Evolutionary conservation across 257 asterid genomes (phyloP).

Genomic region (Capsicum pubescens): DNA sequence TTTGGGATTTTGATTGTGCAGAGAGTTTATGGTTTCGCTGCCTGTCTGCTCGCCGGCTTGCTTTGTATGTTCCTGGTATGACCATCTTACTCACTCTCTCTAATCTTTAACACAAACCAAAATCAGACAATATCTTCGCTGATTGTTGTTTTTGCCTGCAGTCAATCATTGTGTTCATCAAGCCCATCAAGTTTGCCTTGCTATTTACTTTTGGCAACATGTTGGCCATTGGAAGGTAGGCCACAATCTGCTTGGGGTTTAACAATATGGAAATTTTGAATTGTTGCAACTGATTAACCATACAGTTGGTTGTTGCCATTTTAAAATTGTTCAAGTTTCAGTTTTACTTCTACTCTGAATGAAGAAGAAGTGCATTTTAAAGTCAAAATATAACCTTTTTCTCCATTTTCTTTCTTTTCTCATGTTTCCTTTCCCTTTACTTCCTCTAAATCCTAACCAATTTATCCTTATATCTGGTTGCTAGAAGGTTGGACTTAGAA

Average conservation of each 20-base stretch:
- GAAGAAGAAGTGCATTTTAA: neutral
- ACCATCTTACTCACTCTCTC: neutral
- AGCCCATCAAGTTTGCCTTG: conserved; percentile 85
- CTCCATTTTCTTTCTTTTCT: neutral
- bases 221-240: conserved; percentile 90
- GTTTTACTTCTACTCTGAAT: neutral
- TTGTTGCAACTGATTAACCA: neutral
- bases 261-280: neutral
- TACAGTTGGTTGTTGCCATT: neutral
- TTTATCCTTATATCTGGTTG: neutral
- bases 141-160: conserved; percentile 45
- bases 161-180: conserved; percentile 80
- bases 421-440: neutral
- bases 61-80: conserved; percentile 85
- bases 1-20: conserved; percentile 45
- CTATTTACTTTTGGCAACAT: conserved; percentile 88
- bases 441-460: neutral
- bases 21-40: conserved; percentile 91
- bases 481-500: neutral
- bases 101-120: neutral
- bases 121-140: neutral
- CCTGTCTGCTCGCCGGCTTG: conserved; percentile 77
- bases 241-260: neutral
- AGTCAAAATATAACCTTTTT: neutral
- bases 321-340: neutral